Evolutionary conservation across 2,329 filamentous ascomycete species (phyloP).

Genomic region (Microcyclosporella mali): DNA sequence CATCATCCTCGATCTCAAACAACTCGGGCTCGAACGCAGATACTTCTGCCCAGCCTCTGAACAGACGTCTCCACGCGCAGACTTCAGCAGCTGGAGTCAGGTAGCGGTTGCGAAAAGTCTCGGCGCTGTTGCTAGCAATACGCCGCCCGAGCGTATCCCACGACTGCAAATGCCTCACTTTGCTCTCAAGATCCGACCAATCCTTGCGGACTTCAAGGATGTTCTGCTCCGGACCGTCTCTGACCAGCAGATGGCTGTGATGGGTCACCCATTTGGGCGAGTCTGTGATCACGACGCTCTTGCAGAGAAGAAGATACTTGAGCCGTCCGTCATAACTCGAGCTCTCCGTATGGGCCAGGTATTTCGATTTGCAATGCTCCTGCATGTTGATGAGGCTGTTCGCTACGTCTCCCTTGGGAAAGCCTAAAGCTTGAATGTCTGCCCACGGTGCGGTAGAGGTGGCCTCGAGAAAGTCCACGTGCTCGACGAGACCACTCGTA

Average conservation of each 20-base stretch:
- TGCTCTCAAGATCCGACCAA: constrained; percentile 34
- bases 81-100: constrained; percentile 30
- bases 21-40: constrained; percentile 9
- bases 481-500: background rate
- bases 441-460: background rate
- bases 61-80: constrained; percentile 16
- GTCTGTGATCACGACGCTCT: background rate
- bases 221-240: constrained; percentile 20
- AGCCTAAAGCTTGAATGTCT: background rate
- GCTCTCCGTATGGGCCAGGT: background rate
- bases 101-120: constrained; percentile 48
- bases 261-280: constrained; percentile 10
- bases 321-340: background rate
- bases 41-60: constrained; percentile 17
- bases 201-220: constrained; percentile 33
- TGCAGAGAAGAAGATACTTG: background rate
- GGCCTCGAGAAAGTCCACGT: background rate
- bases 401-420: too few species aligned
- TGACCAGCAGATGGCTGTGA: constrained; percentile 15
- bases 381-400: background rate
- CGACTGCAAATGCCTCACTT: constrained; percentile 34
- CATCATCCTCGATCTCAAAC: background rate
- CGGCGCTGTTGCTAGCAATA: constrained; percentile 46
- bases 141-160: constrained; percentile 33
- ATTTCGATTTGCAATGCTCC: background rate